Evolutionary conservation across 2,329 filamentous ascomycete species (phyloP).

Genomic region (Helicocarpus griseus): DNA sequence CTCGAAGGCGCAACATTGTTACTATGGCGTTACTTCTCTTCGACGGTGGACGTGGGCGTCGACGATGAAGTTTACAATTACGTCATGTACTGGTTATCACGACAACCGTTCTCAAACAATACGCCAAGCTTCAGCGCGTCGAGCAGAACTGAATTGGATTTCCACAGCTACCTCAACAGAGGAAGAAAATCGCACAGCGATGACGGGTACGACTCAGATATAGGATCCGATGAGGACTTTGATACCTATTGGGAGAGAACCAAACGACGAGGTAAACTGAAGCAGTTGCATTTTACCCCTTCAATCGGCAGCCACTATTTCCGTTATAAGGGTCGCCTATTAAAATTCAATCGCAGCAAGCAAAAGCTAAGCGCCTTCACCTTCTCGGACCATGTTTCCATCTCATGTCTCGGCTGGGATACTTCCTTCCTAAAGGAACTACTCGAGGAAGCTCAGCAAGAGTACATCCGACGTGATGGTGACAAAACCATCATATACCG

Average conservation of each 20-base stretch:
- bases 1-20: slow-evolving; percentile 19
- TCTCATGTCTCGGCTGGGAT: slow-evolving; percentile 28
- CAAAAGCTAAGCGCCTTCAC: slow-evolving; percentile 18
- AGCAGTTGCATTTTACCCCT: slow-evolving; percentile 49
- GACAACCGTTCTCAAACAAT: slow-evolving; percentile 50
- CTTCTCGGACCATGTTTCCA: slow-evolving; percentile 18
- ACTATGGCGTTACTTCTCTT: slow-evolving; percentile 50
- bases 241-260: slow-evolving; percentile 34
- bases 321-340: slow-evolving; percentile 51
- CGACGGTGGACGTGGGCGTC: slow-evolving; percentile 54
- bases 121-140: slow-evolving; percentile 57
- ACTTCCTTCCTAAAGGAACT: slow-evolving; percentile 25
- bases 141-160: slow-evolving; percentile 43
- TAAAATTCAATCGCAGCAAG: slow-evolving; percentile 30
- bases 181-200: slow-evolving; percentile 20
- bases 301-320: slow-evolving; percentile 59
- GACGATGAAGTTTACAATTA: slow-evolving; percentile 68
- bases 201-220: slow-evolving; percentile 37
- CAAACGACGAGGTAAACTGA: slow-evolving; percentile 28
- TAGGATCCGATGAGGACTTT: slow-evolving; percentile 22
- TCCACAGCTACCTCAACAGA: slow-evolving; percentile 21
- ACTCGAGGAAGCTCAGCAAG: slow-evolving; percentile 26
- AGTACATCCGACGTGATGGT: slow-evolving; percentile 26
- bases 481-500: slow-evolving; percentile 31
- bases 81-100: slow-evolving; percentile 59